phyloP scores from a whole-genome alignment of 164 flowering plant species.

The Chimonanthus salicifolius region DNA sequence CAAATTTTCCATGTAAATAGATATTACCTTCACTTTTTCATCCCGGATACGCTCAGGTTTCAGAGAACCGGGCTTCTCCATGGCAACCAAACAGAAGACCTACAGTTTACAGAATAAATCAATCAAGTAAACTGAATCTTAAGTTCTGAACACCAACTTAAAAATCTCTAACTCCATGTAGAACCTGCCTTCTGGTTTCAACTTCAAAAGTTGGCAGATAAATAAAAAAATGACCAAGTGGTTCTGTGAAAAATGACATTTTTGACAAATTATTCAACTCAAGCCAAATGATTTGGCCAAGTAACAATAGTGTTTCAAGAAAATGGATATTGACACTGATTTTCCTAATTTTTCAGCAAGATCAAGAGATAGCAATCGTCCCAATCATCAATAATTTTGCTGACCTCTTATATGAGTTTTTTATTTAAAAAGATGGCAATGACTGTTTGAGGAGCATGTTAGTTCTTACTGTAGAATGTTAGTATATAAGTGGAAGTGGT shows the following conservation, averaged over 20 bases:
- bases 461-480: background rate
- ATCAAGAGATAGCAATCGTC: background rate
- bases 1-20: background rate
- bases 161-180: background rate
- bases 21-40: conserved; percentile 96
- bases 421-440: no score
- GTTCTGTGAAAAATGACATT: no score
- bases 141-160: background rate
- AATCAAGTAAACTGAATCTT: background rate
- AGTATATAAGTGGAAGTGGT: background rate
- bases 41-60: conserved; percentile 97
- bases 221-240: no score
- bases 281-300: no score
- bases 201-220: background rate
- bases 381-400: background rate
- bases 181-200: background rate
- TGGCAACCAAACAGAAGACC: conserved; percentile 94
- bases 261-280: background rate
- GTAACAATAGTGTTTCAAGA: background rate
- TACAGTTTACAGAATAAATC: conserved; percentile 20
- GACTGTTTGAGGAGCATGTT: background rate
- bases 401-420: background rate
- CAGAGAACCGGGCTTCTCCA: conserved; percentile 94
- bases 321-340: background rate
- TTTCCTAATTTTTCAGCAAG: background rate